Evolutionary conservation across 1,139 yeast species (phyloP), one percentile per base, ranked within the genome.

Genomic region (Blastobotrys malaysiensis): DNA sequence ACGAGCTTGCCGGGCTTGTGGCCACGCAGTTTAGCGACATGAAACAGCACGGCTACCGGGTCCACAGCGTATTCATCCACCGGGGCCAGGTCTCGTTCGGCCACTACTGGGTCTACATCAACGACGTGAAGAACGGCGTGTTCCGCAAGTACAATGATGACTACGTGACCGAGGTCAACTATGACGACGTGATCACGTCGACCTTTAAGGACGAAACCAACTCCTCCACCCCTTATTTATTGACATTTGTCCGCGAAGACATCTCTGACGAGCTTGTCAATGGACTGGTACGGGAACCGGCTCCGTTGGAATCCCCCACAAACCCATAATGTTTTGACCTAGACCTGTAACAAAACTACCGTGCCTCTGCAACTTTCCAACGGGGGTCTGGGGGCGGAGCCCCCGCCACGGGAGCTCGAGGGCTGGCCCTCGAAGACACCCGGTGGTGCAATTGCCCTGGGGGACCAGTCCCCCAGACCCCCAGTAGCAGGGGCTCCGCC

Each of bases 71-170:
- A 6, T 93, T 93, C 65, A 89, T 95, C 49, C 99, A 93, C 69
- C 77, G 97, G 53, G 99, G 99, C 6, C 96, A 90, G 64, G 99
- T 97, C 1, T 84, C 90, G 55, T 91, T 88, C 66, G 99, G 99
- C 2, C 99, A 93, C 70, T 93, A 93, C 68, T 93, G 98, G 97
- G 81, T 91, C 14, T 93, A 91, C 67, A 91, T 93, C 58, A 82
- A 81, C 59, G 98, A 93, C 68, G 82, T 84, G 11, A 78, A 78
- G 59, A 75, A 77, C 16, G 79, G 80, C 48, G 73, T 86, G 36
- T 93, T 83, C 80, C 76, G 97, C 57, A 91, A 88, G 74, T 93
- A 93, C 69, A 93, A 93, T 65, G 99, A 93, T 71, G 98, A 93
- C 65, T 78, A 80, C 13, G 95, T 93, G 18, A 83, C 89, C 0